phyloP scores from a whole-genome alignment of 1,284 basidiomycete genomes.

The Earliella scabrosa region DNA sequence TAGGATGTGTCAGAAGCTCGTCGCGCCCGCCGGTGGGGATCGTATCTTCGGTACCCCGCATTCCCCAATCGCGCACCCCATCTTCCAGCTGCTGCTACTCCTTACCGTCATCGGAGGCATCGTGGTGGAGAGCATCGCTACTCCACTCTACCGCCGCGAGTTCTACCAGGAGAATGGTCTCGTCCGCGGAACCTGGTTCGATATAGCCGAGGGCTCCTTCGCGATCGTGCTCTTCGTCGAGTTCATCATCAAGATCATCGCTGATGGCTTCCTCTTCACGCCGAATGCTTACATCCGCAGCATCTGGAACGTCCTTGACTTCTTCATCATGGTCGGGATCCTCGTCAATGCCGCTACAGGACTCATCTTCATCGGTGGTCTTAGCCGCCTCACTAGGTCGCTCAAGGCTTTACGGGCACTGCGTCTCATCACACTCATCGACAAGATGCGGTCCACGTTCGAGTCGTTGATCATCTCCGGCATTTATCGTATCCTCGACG shows the following conservation, averaged over 20 bases:
- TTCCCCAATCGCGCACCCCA: constrained; percentile 68
- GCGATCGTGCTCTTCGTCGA: constrained; percentile 82
- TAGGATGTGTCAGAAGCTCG: constrained; percentile 82
- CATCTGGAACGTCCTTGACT: constrained; percentile 93
- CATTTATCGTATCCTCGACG: constrained; percentile 86
- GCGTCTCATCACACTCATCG: constrained; percentile 88
- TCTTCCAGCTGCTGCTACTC: constrained; percentile 81
- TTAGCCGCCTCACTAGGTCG: constrained; percentile 84
- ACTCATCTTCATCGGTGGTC: constrained; percentile 79
- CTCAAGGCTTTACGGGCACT: constrained; percentile 91
- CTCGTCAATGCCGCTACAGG: constrained; percentile 84
- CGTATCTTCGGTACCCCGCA: constrained; percentile 80
- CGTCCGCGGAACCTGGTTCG: constrained; percentile 84
- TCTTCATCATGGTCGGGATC: constrained; percentile 84
- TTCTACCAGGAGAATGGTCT: constrained; percentile 71
- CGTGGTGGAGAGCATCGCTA: constrained; percentile 84
- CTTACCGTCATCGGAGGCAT: constrained; percentile 85
- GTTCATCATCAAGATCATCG: constrained; percentile 89
- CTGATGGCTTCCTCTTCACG: constrained; percentile 92
- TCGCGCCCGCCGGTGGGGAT: constrained; percentile 83
- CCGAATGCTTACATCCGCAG: constrained; percentile 94
- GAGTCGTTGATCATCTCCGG: constrained; percentile 92
- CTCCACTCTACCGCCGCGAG: constrained; percentile 82
- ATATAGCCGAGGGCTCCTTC: constrained; percentile 80
- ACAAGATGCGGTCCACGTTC: constrained; percentile 89